Percentiles rank a stretch among this genome's conserved stretches.
These are phyloP conservation scores for Raddia distichophylla DNA, from an alignment of 176 grass and related monocot genomes.

Conservation along the genomic window DNA sequence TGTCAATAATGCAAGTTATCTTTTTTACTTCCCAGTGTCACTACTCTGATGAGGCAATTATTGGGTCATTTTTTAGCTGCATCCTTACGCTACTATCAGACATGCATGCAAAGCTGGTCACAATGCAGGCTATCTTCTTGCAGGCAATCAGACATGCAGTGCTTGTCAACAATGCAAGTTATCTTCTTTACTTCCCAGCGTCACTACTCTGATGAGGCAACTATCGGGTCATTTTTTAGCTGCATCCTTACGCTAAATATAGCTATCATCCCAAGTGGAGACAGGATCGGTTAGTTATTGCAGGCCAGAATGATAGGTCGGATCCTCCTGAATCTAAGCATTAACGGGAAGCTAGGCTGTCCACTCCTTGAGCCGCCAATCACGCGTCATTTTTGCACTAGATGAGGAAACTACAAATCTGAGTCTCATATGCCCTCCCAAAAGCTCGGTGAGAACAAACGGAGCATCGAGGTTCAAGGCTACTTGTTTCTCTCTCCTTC, in stretches of 20 bases:
- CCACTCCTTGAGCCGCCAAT: neutral
- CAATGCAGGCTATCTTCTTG: too few species aligned
- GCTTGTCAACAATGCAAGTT: too few species aligned
- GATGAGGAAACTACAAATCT: slow-evolving; percentile 3
- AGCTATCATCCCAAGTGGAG: slow-evolving; percentile 16
- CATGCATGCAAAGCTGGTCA: too few species aligned
- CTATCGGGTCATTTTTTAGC: too few species aligned
- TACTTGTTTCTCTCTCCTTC: slow-evolving; percentile 15
- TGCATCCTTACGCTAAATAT: neutral
- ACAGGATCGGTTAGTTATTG: neutral
- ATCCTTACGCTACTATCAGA: too few species aligned
- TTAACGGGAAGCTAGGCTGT: slow-evolving; percentile 15
- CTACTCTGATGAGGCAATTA: too few species aligned
- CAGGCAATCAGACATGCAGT: too few species aligned
- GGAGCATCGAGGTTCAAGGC: neutral
- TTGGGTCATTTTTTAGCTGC: too few species aligned
- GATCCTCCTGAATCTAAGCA: slow-evolving; percentile 15
- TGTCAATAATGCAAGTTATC: too few species aligned
- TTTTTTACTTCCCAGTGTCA: too few species aligned
- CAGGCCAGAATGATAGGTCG: neutral
- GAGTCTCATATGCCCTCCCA: neutral
- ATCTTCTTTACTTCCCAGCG: too few species aligned
- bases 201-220: too few species aligned
- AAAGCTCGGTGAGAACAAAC: slow-evolving; percentile 25
- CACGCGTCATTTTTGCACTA: neutral